Conservation (phyloP, 202 grass and related monocot genomes). For the Panicum virgatum region DNA sequence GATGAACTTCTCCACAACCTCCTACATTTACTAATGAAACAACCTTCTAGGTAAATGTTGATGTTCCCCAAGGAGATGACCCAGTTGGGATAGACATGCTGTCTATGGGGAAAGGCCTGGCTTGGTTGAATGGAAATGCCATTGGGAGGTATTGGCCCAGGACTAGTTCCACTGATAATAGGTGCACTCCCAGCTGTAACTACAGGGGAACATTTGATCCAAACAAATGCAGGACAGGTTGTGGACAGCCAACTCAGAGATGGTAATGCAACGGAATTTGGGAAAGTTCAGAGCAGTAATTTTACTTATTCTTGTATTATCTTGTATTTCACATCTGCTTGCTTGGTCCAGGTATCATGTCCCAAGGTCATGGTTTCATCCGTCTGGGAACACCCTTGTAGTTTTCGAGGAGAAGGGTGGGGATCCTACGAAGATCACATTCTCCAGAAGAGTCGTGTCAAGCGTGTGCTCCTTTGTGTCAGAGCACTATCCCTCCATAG, state of each 20-base stretch:
- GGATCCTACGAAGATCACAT: slow-evolving; percentile 81
- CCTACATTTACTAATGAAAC: slow-evolving; percentile 30
- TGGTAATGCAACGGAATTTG: slow-evolving; percentile 55
- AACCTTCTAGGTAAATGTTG: slow-evolving; percentile 62
- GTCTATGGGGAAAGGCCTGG: slow-evolving; percentile 88
- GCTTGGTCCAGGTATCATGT: slow-evolving; percentile 81
- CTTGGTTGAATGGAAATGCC: slow-evolving; percentile 90
- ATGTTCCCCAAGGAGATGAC: slow-evolving; percentile 86
- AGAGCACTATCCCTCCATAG: slow-evolving; percentile 57
- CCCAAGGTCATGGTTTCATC: slow-evolving; percentile 88
- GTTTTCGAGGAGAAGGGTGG: slow-evolving; percentile 92
- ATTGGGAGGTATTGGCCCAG: slow-evolving; percentile 83
- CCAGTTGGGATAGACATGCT: slow-evolving; percentile 89
- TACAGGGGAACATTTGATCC: slow-evolving; percentile 76
- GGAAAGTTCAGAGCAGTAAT: not conserved
- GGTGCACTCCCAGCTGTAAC: slow-evolving; percentile 68
- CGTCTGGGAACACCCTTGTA: slow-evolving; percentile 77
- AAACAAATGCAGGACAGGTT: slow-evolving; percentile 81
- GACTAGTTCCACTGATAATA: slow-evolving; percentile 61
- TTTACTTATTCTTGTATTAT: slow-evolving; percentile 14
- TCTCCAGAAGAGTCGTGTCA: slow-evolving; percentile 63
- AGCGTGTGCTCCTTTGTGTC: slow-evolving; percentile 69
- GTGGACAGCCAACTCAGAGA: slow-evolving; percentile 86
- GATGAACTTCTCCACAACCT: not conserved
- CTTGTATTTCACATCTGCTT: slow-evolving; percentile 31